Evolutionary conservation across 75 land plant genomes (phyloP).

Genomic region (Pinus taeda): DNA sequence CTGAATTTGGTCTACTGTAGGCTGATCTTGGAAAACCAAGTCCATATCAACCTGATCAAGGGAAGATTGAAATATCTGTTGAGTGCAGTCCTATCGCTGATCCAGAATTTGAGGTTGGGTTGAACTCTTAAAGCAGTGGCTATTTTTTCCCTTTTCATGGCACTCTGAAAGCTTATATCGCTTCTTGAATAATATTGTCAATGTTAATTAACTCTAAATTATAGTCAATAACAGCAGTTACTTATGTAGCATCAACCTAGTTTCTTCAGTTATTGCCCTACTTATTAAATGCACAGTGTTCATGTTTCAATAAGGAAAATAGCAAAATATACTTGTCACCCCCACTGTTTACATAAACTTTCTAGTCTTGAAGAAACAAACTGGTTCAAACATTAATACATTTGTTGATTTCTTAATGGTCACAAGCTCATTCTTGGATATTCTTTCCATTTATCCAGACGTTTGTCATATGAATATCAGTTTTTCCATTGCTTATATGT

Average conservation of each 20-base stretch:
- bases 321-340: too few species aligned
- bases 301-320: too few species aligned
- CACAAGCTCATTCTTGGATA: background rate
- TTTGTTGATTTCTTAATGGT: background rate
- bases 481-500: conserved; percentile 1
- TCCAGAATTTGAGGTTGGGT: conserved; percentile 84
- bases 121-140: too few species aligned
- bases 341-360: too few species aligned
- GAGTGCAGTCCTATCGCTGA: conserved; percentile 93
- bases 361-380: too few species aligned
- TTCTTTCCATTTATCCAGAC: background rate
- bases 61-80: conserved; percentile 64
- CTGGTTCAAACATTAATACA: background rate
- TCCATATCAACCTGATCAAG: conserved; percentile 66
- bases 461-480: conserved; percentile 11
- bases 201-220: too few species aligned
- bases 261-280: too few species aligned
- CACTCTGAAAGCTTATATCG: too few species aligned
- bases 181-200: too few species aligned
- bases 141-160: background rate
- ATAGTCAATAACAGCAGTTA: too few species aligned
- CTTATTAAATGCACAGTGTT: too few species aligned
- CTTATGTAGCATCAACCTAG: too few species aligned
- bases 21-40: conserved; percentile 95
- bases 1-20: conserved; percentile 30